Evolutionary conservation across 305 asterid species (phyloP).

Genomic region (Fraxinus baroniana): DNA sequence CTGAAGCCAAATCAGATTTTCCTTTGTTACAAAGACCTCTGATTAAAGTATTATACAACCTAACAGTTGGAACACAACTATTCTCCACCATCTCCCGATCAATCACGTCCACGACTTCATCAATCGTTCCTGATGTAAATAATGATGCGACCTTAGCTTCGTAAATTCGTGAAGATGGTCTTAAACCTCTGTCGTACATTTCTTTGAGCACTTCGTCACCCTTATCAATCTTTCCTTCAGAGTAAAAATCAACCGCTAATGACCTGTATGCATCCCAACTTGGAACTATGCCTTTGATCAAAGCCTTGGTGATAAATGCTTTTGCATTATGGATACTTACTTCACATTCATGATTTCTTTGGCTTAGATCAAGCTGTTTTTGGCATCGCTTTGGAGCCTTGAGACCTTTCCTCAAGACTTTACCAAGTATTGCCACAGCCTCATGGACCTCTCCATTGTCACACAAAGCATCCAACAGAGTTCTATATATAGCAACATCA

Average conservation of each 20-base stretch:
- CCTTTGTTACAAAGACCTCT: constrained; percentile 51
- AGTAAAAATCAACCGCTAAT: constrained; percentile 66
- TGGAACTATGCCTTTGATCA: constrained; percentile 63
- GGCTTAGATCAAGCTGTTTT: constrained; percentile 48
- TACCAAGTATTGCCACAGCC: constrained; percentile 54
- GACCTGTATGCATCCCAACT: constrained; percentile 62
- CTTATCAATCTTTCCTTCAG: constrained; percentile 66
- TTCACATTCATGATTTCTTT: constrained; percentile 33
- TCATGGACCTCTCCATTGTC: constrained; percentile 64
- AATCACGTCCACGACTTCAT: constrained; percentile 56
- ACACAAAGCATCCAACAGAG: constrained; percentile 61
- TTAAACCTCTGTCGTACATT: constrained; percentile 61
- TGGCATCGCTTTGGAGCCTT: constrained; percentile 50
- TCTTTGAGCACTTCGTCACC: constrained; percentile 57
- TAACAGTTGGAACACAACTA: constrained; percentile 53
- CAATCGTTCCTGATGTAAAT: constrained; percentile 39
- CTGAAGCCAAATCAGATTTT: constrained; percentile 44
- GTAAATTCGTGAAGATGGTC: constrained; percentile 46
- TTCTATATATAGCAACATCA: constrained; percentile 67
- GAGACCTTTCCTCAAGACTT: constrained; percentile 64
- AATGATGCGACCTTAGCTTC: constrained; percentile 68
- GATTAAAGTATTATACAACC: constrained; percentile 57
- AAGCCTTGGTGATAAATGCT: constrained; percentile 56
- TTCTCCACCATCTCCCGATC: constrained; percentile 61
- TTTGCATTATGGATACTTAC: constrained; percentile 37